Base-by-base conservation (phyloP, 2,329 filamentous ascomycete genomes). In the Aspergillus amoenus region DNA sequence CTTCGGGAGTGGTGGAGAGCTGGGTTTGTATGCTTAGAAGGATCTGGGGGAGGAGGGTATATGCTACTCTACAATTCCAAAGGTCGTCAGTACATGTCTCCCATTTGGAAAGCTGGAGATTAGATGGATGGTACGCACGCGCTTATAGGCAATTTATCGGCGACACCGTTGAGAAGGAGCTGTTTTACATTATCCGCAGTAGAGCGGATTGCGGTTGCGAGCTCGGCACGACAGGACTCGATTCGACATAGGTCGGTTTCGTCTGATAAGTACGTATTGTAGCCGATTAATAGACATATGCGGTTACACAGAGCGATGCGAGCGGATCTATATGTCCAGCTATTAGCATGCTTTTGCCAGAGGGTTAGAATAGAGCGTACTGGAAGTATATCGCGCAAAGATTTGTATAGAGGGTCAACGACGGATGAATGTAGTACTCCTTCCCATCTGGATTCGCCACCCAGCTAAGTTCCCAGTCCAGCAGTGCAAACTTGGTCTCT, bases 101-200 rank as follows among this genome's bases (percentile, higher is more conserved):
- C 24, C 7, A 1, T 22, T 9, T 37, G 2, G 15, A 17, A 15
- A 8, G 37, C 7, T 27, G 21, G 21, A 32, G 5, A 9, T 15
- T 18, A 45, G 17, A 12, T 15, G n/a, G 3, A 8, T 11, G 15
- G 30, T n/a, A 47, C 58, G 27, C 47, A 61, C 59, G 59, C 59
- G 52, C 59, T 61, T 41, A 61, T 61, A 6, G 59, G 59, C 6
- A 61, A 49, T 32, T 61, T 61, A 32, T 61, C 59, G 15, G 52
- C 59, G 9, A 61, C 59, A 5, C 59, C 59, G 9, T 56, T 51
- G 8, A 55, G 47, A 8, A 61, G 52, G 32, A 61, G 49, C 12
- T 58, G 56, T 21, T 58, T 61, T 4, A 61, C 56, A 21, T 56
- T 61, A 9, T 61, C 48, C 4, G 59, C 59, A 3, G 59, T 61